Base-by-base conservation (phyloP, 2,329 filamentous ascomycete genomes). In the Penicillium sp. region DNA sequence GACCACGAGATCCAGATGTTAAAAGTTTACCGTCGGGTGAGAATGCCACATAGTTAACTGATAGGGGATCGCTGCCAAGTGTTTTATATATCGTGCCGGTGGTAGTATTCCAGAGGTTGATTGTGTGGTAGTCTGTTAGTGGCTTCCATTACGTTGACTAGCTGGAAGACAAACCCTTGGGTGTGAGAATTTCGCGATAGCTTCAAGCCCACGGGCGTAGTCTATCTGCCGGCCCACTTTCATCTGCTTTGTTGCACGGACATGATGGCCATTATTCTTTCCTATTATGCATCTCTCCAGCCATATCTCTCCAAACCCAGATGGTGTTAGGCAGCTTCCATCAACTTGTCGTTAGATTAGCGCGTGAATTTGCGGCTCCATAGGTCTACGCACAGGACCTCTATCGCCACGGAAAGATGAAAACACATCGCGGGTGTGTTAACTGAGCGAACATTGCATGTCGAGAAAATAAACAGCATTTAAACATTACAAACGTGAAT, bases 401-500 rank as follows among this genome's bases (percentile, higher is more conserved):
- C 16, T 35, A n/a, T 8, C 8, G 20, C 7, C 13, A 42, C 8
- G 14, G 14, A 24, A 16, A 24, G 7, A 16, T n/a, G 20, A 24
- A 22, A 42, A 10, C 3, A 44, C 5, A 8, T 42, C 22, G 14
- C 11, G 38, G 20, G 18, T 42, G 13, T 42, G 10, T 29, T 24
- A 16, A 16, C 20, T 10, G 39, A 16, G 10, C 13, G 13, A 40
- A 24, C 14, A 42, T 14, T 2, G 8, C 42, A 9, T 10, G 3
- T 11, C 7, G 39, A 16, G 18, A n/a, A 18, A 34, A 7, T 22
- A 34, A 18, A 29, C 5, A 39, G 22, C 16, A 26, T 42, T 35
- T 50, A 43, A 22, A 55, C 34, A 55, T 52, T 52, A 55, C 31
- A 32, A 42, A 40, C 34, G 40, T 34, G 9, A 35, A 22, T 50